Percentiles rank a stretch among this genome's conserved stretches.
Evolutionary conservation across 2,329 filamentous ascomycete species (phyloP).

Genomic region (Plenodomus lindquistii): DNA sequence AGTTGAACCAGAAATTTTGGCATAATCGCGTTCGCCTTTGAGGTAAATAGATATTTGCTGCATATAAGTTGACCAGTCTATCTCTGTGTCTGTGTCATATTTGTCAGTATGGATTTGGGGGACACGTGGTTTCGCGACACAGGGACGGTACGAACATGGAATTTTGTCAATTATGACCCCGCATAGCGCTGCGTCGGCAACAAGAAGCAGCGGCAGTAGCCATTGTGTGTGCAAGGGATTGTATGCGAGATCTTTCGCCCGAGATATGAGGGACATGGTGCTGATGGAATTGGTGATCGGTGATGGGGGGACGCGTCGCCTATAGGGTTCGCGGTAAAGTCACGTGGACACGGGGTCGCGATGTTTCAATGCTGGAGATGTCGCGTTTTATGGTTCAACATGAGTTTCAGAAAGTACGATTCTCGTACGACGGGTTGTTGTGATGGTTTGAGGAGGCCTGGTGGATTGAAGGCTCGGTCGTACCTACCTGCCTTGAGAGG

Average conservation of each 20-base stretch:
- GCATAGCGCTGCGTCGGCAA: conserved; percentile 73
- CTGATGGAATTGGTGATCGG: not conserved
- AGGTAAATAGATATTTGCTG: conserved; percentile 81
- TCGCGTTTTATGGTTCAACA: not conserved
- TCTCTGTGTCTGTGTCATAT: conserved; percentile 78
- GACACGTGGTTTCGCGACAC: conserved; percentile 25
- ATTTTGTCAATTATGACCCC: conserved; percentile 76
- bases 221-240: conserved; percentile 63
- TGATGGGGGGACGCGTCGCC: too few species aligned
- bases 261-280: conserved; percentile 45
- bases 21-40: conserved; percentile 86
- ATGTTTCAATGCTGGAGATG: not conserved
- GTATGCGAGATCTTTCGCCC: conserved; percentile 47
- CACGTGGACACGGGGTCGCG: not conserved
- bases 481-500: not conserved
- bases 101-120: not conserved
- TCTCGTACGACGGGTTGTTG: not conserved
- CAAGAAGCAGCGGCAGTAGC: conserved; percentile 68
- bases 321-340: not conserved
- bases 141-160: conserved; percentile 66
- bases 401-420: not conserved
- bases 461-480: not conserved
- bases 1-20: conserved; percentile 80
- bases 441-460: not conserved
- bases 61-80: conserved; percentile 98